phyloP scores from a whole-genome alignment of 441 rosid species.

The Brassica hybrid region DNA sequence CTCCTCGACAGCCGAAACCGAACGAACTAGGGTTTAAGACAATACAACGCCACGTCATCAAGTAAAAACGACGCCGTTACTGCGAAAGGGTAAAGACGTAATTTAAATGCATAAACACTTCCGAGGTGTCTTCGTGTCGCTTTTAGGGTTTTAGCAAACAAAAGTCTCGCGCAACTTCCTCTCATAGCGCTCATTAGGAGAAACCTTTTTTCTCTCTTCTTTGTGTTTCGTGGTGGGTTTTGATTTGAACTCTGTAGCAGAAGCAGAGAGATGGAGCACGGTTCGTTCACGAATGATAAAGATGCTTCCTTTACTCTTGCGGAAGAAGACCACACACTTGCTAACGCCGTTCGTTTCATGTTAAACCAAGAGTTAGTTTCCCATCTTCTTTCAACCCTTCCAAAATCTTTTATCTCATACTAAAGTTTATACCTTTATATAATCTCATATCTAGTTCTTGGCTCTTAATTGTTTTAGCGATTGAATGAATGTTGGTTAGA shows the following conservation, averaged over 20 bases:
- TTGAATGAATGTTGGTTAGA: no score
- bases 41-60: conserved; percentile 33
- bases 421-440: no score
- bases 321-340: conserved; percentile 91
- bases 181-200: not conserved
- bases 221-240: no score
- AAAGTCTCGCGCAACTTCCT: not conserved
- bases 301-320: conserved; percentile 71
- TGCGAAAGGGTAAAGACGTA: conserved; percentile 9
- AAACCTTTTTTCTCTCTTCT: not conserved
- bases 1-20: no score
- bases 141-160: conserved; percentile 39
- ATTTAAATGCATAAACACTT: not conserved
- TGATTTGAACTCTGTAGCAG: not conserved
- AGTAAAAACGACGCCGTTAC: not conserved
- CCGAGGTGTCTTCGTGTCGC: not conserved
- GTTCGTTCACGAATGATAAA: conserved; percentile 57
- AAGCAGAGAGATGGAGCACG: conserved; percentile 61
- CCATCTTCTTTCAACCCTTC: no score
- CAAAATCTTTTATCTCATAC: no score
- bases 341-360: conserved; percentile 77
- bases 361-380: conserved; percentile 97
- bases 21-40: conserved; percentile 41
- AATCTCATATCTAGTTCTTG: no score
- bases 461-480: no score